Evolutionary conservation across 2,329 filamentous ascomycete species (phyloP).

Genomic region (Uncinocarpus reesii): DNA sequence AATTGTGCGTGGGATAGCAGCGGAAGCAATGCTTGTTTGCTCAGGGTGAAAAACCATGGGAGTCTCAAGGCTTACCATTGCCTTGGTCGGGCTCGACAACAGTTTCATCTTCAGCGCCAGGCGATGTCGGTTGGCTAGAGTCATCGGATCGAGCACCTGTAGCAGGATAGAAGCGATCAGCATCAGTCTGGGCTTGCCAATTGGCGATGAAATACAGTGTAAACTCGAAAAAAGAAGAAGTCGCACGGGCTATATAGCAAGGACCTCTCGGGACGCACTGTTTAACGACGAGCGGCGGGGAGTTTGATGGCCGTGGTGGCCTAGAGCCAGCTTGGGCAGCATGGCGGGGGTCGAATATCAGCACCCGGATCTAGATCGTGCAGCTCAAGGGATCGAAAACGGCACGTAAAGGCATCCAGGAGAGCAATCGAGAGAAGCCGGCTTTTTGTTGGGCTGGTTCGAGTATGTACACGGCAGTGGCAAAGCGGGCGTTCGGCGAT

Average conservation of each 20-base stretch:
- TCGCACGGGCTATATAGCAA: constrained; percentile 6
- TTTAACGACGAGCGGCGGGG: constrained; percentile 30
- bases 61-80: constrained; percentile 55
- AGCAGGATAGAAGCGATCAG: constrained; percentile 13
- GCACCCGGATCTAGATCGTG: neutral
- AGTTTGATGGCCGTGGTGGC: constrained; percentile 20
- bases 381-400: neutral
- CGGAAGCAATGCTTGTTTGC: too few relatives aligned
- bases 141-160: constrained; percentile 49
- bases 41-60: neutral
- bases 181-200: neutral
- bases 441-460: neutral
- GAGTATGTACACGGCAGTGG: constrained; percentile 5
- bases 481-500: constrained; percentile 6
- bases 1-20: neutral
- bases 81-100: constrained; percentile 86
- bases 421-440: neutral
- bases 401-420: neutral
- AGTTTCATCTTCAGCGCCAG: constrained; percentile 59
- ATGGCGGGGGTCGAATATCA: constrained; percentile 22
- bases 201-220: neutral
- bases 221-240: neutral
- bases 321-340: constrained; percentile 20
- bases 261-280: constrained; percentile 25
- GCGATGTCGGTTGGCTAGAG: constrained; percentile 26